These are phyloP conservation scores for Udeniomyces megalosporus DNA, from an alignment of 768 basidiomycete species.

Conservation along the genomic window DNA sequence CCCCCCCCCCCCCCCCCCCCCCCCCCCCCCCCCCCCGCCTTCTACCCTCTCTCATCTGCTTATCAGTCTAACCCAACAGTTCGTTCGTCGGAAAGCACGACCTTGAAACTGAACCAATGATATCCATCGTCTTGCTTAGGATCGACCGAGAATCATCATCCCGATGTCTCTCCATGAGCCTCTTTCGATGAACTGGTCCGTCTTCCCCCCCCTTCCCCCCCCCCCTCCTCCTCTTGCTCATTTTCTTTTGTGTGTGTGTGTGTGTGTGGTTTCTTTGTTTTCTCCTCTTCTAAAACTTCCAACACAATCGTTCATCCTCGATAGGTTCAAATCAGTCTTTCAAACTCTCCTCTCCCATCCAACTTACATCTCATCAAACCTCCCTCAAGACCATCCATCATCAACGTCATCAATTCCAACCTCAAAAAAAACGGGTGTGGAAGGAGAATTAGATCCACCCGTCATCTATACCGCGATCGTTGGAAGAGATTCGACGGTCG, in stretches of 20 bases:
- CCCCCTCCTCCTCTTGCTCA: background rate
- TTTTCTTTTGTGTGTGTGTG: background rate
- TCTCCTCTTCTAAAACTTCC: background rate
- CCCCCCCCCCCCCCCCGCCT: background rate
- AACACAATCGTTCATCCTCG: background rate
- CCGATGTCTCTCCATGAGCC: constrained; percentile 3
- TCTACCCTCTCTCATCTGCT: background rate
- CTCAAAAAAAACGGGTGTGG: background rate
- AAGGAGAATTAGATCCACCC: constrained; percentile 1
- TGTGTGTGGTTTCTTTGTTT: background rate
- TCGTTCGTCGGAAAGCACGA: background rate
- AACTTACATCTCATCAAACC: background rate
- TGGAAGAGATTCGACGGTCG: constrained; percentile 12
- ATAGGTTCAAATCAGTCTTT: constrained; percentile 6
- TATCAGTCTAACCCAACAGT: background rate
- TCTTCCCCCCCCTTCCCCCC: background rate
- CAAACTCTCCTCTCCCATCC: constrained; percentile 1
- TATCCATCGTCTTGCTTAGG: background rate
- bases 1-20: no score
- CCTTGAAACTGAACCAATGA: no score
- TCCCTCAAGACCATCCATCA: background rate
- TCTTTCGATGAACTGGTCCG: constrained; percentile 6
- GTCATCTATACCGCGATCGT: constrained; percentile 14
- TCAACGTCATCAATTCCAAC: background rate
- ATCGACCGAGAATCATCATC: constrained; percentile 9